Percentiles rank a stretch among this genome's conserved stretches.
Evolutionary conservation across 2,329 filamentous ascomycete genomes (phyloP).

Genomic region (Colletotrichum phormii): DNA sequence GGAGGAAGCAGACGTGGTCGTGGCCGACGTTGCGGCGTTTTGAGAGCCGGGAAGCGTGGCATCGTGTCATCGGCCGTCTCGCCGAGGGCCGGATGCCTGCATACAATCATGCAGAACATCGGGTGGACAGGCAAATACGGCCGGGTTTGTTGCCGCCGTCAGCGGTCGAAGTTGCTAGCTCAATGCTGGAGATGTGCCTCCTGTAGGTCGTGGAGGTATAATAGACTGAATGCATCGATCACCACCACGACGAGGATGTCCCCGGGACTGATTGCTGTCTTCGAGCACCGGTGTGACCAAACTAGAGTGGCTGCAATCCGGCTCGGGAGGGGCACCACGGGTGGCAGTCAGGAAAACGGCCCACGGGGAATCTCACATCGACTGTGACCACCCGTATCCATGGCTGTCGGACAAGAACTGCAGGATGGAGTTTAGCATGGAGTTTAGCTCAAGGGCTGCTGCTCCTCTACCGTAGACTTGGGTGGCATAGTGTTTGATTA

Average conservation of each 20-base stretch:
- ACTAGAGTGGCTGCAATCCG: background rate
- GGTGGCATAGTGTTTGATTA: background rate
- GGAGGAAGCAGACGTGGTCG: background rate
- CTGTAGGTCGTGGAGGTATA: background rate
- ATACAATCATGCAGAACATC: conserved; percentile 19
- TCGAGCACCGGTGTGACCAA: conserved; percentile 2
- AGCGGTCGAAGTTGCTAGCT: background rate
- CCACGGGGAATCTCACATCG: background rate
- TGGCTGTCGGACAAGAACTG: background rate
- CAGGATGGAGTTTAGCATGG: background rate
- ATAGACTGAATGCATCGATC: background rate
- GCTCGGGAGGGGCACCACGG: background rate
- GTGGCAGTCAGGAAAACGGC: background rate
- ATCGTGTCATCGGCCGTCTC: conserved; percentile 1
- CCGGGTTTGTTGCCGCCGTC: background rate
- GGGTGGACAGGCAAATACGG: conserved; percentile 20
- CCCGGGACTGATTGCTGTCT: background rate
- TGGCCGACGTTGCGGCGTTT: conserved; percentile 7
- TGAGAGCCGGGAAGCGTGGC: conserved; percentile 25
- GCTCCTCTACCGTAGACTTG: background rate
- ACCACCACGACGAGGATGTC: background rate
- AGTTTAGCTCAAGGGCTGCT: background rate
- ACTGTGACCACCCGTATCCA: background rate
- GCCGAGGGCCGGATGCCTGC: conserved; percentile 25
- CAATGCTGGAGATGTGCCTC: background rate